These are phyloP conservation scores for Phytopythium delawarense DNA, from an alignment of 352 stramenopile genomes.

Conservation along the genomic window DNA sequence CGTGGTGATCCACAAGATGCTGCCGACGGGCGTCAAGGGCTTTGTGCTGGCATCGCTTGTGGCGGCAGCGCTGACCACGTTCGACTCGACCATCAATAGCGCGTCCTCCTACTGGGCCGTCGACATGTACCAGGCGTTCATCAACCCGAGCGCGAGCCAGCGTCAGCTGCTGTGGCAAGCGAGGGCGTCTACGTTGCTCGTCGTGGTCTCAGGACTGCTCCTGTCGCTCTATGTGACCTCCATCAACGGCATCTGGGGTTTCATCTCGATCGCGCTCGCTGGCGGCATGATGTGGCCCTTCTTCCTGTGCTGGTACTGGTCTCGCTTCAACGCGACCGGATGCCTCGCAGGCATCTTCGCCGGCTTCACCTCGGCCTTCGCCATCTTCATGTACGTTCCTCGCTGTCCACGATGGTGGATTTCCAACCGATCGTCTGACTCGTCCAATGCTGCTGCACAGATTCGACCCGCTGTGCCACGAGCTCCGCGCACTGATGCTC, in stretches of 20 bases:
- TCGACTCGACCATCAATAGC: conserved; percentile 79
- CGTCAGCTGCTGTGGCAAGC: conserved; percentile 61
- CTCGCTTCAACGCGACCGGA: conserved; percentile 45
- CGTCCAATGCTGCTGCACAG: conserved; percentile 6
- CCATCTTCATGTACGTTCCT: conserved; percentile 37
- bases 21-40: conserved; percentile 55
- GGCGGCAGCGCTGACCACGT: conserved; percentile 69
- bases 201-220: conserved; percentile 53
- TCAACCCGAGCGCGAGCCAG: conserved; percentile 53
- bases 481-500: conserved; percentile 33
- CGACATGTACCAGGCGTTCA: conserved; percentile 70
- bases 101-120: conserved; percentile 77
- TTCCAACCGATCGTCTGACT: not conserved
- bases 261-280: conserved; percentile 72
- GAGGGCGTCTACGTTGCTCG: conserved; percentile 44
- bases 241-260: conserved; percentile 81
- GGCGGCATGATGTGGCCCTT: conserved; percentile 53
- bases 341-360: conserved; percentile 35
- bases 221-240: conserved; percentile 64
- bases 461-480: conserved; percentile 24
- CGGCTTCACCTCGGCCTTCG: conserved; percentile 30
- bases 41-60: conserved; percentile 69
- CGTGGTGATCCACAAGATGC: conserved; percentile 68
- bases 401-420: not conserved
- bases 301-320: conserved; percentile 63